Percentiles rank a stretch among this genome's conserved stretches.
Conservation (phyloP, 108 stramenopile genomes). For the Aurantiochytrium sp. region DNA sequence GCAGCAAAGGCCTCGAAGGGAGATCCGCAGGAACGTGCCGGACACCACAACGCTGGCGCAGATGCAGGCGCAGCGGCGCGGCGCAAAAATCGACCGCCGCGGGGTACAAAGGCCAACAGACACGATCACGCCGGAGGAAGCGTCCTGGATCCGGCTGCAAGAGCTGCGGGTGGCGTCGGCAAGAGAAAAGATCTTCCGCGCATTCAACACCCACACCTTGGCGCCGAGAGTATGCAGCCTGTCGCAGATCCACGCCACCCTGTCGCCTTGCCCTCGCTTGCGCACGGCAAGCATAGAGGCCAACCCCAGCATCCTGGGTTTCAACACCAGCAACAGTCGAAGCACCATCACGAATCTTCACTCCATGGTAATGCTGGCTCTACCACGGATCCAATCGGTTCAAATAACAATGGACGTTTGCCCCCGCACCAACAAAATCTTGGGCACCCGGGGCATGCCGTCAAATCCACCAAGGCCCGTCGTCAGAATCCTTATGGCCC, state of each 20-base stretch:
- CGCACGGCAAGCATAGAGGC: too few species aligned
- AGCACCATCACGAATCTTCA: too few species aligned
- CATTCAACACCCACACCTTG: too few species aligned
- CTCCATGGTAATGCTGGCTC: not conserved
- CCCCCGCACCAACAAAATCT: not conserved
- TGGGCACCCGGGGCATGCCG: not conserved
- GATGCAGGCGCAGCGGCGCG: not conserved
- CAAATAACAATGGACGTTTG: not conserved
- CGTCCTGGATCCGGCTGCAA: too few species aligned
- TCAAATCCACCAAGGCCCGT: not conserved
- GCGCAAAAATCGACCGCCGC: not conserved
- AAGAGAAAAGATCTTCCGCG: too few species aligned
- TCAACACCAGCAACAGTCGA: not conserved
- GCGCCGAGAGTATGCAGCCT: too few species aligned
- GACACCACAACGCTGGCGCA: not conserved
- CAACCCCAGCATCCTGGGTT: not conserved
- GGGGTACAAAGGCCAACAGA: too few species aligned
- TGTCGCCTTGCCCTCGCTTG: too few species aligned
- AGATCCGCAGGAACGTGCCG: not conserved
- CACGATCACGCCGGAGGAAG: too few species aligned
- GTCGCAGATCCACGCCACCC: too few species aligned
- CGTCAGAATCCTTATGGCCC: not conserved
- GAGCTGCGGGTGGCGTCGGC: too few species aligned
- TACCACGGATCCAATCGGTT: not conserved
- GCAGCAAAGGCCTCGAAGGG: not conserved